Percentiles rank a stretch among this genome's conserved stretches.
Conservation (phyloP, 108 stramenopile species). For the Cylindrotheca closterium region DNA sequence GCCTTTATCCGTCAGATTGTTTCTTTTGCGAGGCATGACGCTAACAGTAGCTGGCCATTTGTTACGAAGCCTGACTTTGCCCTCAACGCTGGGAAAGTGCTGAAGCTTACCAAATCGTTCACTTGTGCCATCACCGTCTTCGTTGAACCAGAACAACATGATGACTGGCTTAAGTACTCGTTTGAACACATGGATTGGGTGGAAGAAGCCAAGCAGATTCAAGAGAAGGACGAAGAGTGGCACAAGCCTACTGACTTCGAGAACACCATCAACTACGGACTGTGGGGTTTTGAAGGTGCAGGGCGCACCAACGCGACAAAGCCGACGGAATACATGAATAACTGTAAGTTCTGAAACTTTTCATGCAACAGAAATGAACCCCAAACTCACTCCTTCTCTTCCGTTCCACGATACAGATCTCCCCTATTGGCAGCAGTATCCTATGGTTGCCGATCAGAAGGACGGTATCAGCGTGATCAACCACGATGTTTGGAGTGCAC, state of each 20-base stretch:
- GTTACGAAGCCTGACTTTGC: constrained; percentile 16
- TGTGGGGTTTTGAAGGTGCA: not conserved
- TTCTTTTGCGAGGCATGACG: constrained; percentile 4
- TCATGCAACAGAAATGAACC: not conserved
- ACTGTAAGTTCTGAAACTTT: not conserved
- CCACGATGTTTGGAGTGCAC: not conserved
- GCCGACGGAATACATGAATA: not conserved
- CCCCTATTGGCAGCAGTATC: constrained; percentile 63
- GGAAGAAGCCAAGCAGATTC: not conserved
- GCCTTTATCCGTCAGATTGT: constrained; percentile 13
- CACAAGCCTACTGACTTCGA: not conserved
- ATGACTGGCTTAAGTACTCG: constrained; percentile 15
- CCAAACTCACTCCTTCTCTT: no score
- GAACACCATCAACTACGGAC: not conserved
- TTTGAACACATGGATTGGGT: constrained; percentile 1
- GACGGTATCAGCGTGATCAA: constrained; percentile 9
- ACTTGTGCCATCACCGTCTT: not conserved
- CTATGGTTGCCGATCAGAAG: constrained; percentile 36
- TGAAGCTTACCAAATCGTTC: constrained; percentile 9
- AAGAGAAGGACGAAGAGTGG: constrained; percentile 5
- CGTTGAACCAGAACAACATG: constrained; percentile 4
- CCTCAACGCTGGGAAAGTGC: constrained; percentile 8
- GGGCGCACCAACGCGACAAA: not conserved
- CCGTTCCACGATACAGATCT: constrained; percentile 45
- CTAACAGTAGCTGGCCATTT: constrained; percentile 15